Percentiles rank a stretch among this genome's conserved stretches.
These are phyloP conservation scores for Nicotiana tomentosiformis DNA, from an alignment of 257 asterid species.

Conservation along the genomic window DNA sequence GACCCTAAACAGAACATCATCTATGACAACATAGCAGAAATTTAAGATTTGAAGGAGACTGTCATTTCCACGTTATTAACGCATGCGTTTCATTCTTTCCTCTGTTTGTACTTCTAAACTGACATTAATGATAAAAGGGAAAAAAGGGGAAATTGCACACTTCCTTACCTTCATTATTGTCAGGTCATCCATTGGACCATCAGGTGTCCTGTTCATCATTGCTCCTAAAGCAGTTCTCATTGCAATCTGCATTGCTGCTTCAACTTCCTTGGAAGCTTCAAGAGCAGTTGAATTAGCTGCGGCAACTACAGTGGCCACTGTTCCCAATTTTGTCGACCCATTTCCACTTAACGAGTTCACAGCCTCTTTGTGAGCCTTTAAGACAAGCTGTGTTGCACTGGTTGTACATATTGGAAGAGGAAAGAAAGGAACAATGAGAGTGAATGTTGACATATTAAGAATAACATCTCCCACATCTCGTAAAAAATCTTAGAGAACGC, in stretches of 20 bases:
- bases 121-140: neutral
- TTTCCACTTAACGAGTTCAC: slow-evolving; percentile 94
- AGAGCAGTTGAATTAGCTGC: slow-evolving; percentile 96
- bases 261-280: slow-evolving; percentile 96
- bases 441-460: neutral
- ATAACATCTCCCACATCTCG: neutral
- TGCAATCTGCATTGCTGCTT: slow-evolving; percentile 91
- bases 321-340: slow-evolving; percentile 87
- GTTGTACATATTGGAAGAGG: slow-evolving; percentile 16
- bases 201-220: slow-evolving; percentile 64
- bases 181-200: slow-evolving; percentile 89
- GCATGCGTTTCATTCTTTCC: neutral
- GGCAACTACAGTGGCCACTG: slow-evolving; percentile 97
- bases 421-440: slow-evolving; percentile 9
- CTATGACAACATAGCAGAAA: neutral
- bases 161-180: slow-evolving; percentile 82
- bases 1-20: neutral
- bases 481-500: neutral
- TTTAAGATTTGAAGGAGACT: neutral
- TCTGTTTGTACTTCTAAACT: neutral
- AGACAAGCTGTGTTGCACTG: slow-evolving; percentile 93
- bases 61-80: neutral
- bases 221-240: slow-evolving; percentile 90
- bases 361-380: slow-evolving; percentile 96
- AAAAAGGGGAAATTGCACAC: neutral